Evolutionary conservation across 805 yeast species (phyloP).

Genomic region (Wickerhamiella azyma): DNA sequence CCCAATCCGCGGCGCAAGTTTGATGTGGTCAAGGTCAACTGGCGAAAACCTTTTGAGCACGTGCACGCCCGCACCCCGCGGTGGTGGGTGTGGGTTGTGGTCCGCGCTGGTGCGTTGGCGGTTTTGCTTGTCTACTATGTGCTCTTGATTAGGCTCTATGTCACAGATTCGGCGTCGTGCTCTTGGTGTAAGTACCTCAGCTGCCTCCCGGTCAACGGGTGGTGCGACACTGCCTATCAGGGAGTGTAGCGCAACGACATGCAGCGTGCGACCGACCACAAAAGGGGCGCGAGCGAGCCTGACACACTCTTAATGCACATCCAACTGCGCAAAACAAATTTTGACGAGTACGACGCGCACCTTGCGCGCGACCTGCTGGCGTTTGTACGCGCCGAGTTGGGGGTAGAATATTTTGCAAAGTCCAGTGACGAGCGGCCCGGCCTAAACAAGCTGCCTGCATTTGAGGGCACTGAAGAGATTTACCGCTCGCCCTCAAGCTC

Average conservation of each 20-base stretch:
- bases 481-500: too few relatives aligned
- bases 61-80: constrained; percentile 18
- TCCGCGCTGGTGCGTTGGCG: constrained; percentile 34
- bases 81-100: constrained; percentile 41
- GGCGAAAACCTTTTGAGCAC: constrained; percentile 16
- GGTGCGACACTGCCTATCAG: constrained; percentile 37
- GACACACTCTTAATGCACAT: constrained; percentile 1
- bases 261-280: not conserved
- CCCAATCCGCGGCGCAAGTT: constrained; percentile 15
- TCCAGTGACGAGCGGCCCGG: too few relatives aligned
- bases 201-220: constrained; percentile 55
- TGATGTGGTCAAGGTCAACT: constrained; percentile 16
- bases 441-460: too few relatives aligned
- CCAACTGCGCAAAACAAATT: not conserved
- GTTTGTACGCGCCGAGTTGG: constrained; percentile 1
- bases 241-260: not conserved
- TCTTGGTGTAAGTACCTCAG: constrained; percentile 62
- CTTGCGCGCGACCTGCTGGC: not conserved
- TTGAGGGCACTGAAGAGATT: too few relatives aligned
- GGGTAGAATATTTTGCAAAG: not conserved
- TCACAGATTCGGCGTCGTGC: constrained; percentile 39
- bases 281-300: too few relatives aligned
- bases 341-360: constrained; percentile 6
- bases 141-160: constrained; percentile 36
- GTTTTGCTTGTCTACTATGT: constrained; percentile 39